A percentile compares a stretch with the other conserved stretches of the same genome.
Evolutionary conservation across 1,284 basidiomycete genomes (phyloP).

Genomic region (Trametes polyzona): DNA sequence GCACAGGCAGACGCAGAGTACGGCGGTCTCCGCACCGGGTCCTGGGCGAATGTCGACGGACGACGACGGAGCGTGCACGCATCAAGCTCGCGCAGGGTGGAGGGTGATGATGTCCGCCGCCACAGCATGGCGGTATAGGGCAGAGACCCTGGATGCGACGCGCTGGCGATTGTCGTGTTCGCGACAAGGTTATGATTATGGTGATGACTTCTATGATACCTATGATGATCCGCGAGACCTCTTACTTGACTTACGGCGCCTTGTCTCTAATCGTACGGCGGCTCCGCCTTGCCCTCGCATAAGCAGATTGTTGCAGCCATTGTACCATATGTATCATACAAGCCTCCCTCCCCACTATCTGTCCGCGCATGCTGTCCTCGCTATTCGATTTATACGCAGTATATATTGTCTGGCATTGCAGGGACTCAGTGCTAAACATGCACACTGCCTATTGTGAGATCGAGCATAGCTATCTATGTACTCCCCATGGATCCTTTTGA

Average conservation of each 20-base stretch:
- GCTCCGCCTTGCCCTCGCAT: conserved; percentile 7
- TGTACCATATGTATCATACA: conserved; percentile 29
- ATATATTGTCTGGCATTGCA: neutral
- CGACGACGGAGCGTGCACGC: conserved; percentile 48
- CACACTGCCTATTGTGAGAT: too few relatives aligned
- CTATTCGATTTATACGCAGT: neutral
- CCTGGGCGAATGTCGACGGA: conserved; percentile 62
- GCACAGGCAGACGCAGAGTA: conserved; percentile 70
- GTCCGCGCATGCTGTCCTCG: conserved; percentile 4
- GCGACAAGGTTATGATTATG: conserved; percentile 17
- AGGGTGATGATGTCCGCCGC: conserved; percentile 41
- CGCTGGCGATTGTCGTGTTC: conserved; percentile 13
- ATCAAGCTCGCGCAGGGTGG: conserved; percentile 30
- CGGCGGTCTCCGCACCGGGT: conserved; percentile 38
- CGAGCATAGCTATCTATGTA: too few relatives aligned
- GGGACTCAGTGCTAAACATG: too few relatives aligned
- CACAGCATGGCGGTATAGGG: conserved; percentile 44
- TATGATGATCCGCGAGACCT: conserved; percentile 26
- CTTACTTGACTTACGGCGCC: conserved; percentile 13
- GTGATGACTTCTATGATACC: conserved; percentile 23
- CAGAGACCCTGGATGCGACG: conserved; percentile 7
- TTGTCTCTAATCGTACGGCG: conserved; percentile 14
- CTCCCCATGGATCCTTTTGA: too few relatives aligned
- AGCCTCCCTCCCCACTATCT: neutral
- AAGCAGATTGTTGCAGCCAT: conserved; percentile 11